These are phyloP conservation scores for Neurospora tetrasperma DNA, from an alignment of 495 filamentous ascomycete species.

Conservation along the genomic window DNA sequence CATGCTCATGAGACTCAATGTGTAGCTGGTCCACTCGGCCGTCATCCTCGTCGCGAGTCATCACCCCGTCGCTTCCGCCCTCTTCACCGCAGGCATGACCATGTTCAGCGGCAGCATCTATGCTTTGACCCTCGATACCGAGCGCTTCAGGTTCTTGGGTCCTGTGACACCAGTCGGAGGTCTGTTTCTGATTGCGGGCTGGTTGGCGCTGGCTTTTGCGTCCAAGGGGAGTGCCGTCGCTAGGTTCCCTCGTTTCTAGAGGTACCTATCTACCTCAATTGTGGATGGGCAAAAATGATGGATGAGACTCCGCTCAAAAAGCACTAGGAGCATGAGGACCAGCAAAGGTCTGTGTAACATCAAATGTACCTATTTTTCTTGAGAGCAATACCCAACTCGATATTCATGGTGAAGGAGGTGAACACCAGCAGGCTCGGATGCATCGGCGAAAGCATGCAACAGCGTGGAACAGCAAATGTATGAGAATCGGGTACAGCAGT, in stretches of 20 bases:
- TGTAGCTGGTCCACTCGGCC: slow-evolving; percentile 47
- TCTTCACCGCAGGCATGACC: slow-evolving; percentile 39
- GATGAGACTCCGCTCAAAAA: too few species aligned
- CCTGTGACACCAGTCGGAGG: slow-evolving; percentile 53
- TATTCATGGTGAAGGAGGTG: too few species aligned
- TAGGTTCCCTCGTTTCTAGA: background rate
- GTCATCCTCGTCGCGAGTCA: slow-evolving; percentile 40
- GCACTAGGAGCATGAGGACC: too few species aligned
- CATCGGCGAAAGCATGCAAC: background rate
- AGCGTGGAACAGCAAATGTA: background rate
- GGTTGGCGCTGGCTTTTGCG: slow-evolving; percentile 29
- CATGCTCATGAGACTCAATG: background rate
- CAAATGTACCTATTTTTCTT: background rate
- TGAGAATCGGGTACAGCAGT: background rate
- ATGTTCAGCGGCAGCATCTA: slow-evolving; percentile 55
- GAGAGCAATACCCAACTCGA: background rate
- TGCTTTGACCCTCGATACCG: slow-evolving; percentile 45
- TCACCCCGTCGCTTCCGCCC: slow-evolving; percentile 27
- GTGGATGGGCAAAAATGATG: too few species aligned
- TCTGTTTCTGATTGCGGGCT: slow-evolving; percentile 46
- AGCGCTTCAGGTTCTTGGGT: slow-evolving; percentile 43
- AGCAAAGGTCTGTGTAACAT: background rate
- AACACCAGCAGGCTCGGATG: background rate
- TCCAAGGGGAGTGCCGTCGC: background rate
- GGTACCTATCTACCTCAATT: background rate